Conservation (phyloP, 1,284 basidiomycete species). For the Naganishia liquefaciens region DNA sequence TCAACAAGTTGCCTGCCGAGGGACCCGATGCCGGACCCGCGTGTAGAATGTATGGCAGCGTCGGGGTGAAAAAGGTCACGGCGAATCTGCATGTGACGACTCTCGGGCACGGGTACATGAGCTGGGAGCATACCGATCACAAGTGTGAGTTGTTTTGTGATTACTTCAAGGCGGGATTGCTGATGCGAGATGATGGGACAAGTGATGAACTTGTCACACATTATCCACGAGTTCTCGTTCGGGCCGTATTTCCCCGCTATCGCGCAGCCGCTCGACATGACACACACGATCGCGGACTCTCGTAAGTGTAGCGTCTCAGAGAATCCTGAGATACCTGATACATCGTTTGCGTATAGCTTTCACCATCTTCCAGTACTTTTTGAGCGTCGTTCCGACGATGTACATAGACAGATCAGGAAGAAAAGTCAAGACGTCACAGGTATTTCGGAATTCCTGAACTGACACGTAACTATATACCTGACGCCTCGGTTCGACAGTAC, state of each 20-base stretch:
- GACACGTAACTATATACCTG: background rate
- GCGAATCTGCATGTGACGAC: constrained; percentile 89
- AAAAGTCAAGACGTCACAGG: constrained; percentile 67
- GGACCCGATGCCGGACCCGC: constrained; percentile 59
- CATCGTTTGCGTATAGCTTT: constrained; percentile 62
- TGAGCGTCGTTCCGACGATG: constrained; percentile 90
- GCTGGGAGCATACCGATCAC: constrained; percentile 83
- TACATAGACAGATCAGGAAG: constrained; percentile 72
- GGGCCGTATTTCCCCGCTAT: constrained; percentile 96
- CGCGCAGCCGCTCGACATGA: constrained; percentile 88
- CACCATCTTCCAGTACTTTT: constrained; percentile 92
- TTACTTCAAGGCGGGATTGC: background rate
- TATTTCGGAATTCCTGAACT: constrained; percentile 3
- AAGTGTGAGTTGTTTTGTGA: constrained; percentile 59
- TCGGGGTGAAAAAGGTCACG: constrained; percentile 86
- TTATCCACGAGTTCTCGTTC: constrained; percentile 95
- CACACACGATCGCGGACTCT: constrained; percentile 75
- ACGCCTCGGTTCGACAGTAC: constrained; percentile 64
- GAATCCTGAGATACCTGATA: background rate
- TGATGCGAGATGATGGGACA: constrained; percentile 24
- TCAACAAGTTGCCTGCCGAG: constrained; percentile 63
- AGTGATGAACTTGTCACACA: constrained; percentile 97
- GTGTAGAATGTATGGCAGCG: constrained; percentile 81
- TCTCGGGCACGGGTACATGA: constrained; percentile 89
- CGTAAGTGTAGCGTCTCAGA: constrained; percentile 60